phyloP scores from a whole-genome alignment of 768 basidiomycete genomes.

The Pulveroboletus sp. region DNA sequence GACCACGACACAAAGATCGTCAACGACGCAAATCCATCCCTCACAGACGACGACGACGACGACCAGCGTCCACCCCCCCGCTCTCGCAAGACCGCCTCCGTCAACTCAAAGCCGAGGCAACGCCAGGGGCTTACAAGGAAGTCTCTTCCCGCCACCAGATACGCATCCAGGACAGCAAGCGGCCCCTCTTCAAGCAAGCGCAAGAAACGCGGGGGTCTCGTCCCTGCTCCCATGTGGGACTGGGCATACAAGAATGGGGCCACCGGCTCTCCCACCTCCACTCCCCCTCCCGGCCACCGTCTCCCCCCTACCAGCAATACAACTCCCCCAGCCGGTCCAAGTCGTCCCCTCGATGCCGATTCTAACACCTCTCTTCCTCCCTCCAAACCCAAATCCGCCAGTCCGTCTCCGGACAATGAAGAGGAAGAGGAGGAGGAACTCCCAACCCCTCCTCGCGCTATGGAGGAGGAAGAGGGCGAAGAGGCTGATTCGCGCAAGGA shows the following conservation, averaged over 20 bases:
- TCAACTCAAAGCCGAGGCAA: constrained; percentile 9
- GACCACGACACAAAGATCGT: constrained; percentile 49
- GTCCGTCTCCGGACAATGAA: constrained; percentile 29
- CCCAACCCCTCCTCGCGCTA: constrained; percentile 44
- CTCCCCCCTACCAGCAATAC: constrained; percentile 1
- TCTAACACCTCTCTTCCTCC: neutral
- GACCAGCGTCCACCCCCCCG: constrained; percentile 16
- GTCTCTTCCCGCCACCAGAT: neutral
- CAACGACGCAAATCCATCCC: constrained; percentile 27
- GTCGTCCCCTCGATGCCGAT: constrained; percentile 3
- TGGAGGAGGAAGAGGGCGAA: constrained; percentile 61
- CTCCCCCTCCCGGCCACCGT: constrained; percentile 2
- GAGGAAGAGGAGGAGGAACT: constrained; percentile 41
- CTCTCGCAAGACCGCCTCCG: constrained; percentile 8
- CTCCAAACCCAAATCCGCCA: constrained; percentile 2
- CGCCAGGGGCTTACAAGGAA: constrained; percentile 6
- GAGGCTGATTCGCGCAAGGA: constrained; percentile 25
- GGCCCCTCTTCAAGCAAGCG: constrained; percentile 26
- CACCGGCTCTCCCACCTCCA: constrained; percentile 13
- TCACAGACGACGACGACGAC: constrained; percentile 20
- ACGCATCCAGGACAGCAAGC: constrained; percentile 2
- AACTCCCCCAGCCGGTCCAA: constrained; percentile 2
- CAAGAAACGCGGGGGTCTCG: constrained; percentile 60
- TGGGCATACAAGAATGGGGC: constrained; percentile 60
- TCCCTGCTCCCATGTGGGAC: constrained; percentile 81